phyloP scores from a whole-genome alignment of 1,139 yeast species.

The Blastobotrys malaysiensis region DNA sequence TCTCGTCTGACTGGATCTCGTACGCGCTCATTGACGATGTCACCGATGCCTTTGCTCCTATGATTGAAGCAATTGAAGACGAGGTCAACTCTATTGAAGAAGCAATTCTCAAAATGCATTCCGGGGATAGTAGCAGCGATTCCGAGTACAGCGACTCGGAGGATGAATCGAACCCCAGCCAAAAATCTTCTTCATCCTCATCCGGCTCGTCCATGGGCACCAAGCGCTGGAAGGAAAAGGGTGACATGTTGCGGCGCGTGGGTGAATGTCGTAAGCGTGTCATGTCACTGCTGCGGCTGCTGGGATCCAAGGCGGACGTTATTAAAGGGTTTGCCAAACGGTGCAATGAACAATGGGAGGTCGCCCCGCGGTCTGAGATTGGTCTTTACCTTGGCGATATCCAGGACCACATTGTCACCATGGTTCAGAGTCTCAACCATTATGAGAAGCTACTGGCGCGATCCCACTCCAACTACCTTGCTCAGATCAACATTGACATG shows the following conservation, averaged over 20 bases:
- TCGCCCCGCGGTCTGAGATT: constrained; percentile 40
- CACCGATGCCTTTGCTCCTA: constrained; percentile 90
- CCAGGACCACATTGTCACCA: constrained; percentile 94
- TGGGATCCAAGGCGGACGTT: constrained; percentile 95
- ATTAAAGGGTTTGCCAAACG: constrained; percentile 96
- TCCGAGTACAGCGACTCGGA: constrained; percentile 15
- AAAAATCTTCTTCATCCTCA: neutral
- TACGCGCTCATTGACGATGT: constrained; percentile 92
- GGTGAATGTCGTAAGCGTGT: constrained; percentile 88
- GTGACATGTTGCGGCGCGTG: constrained; percentile 62
- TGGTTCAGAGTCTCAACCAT: constrained; percentile 84
- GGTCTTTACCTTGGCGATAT: constrained; percentile 86
- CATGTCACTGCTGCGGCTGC: constrained; percentile 84
- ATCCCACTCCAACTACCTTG: constrained; percentile 86
- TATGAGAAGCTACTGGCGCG: constrained; percentile 91
- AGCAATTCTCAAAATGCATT: constrained; percentile 15
- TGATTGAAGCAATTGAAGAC: constrained; percentile 76
- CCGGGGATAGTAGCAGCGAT: constrained; percentile 32
- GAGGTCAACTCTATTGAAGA: constrained; percentile 94
- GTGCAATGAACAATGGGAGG: constrained; percentile 64
- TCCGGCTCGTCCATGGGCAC: constrained; percentile 3
- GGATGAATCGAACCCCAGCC: neutral
- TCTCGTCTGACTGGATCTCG: constrained; percentile 89
- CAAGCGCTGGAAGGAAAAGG: constrained; percentile 13
- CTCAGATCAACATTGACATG: constrained; percentile 89